Percentiles rank a stretch among this genome's conserved stretches.
phyloP scores from a whole-genome alignment of 148 eudicot species.

The Silene conica region DNA sequence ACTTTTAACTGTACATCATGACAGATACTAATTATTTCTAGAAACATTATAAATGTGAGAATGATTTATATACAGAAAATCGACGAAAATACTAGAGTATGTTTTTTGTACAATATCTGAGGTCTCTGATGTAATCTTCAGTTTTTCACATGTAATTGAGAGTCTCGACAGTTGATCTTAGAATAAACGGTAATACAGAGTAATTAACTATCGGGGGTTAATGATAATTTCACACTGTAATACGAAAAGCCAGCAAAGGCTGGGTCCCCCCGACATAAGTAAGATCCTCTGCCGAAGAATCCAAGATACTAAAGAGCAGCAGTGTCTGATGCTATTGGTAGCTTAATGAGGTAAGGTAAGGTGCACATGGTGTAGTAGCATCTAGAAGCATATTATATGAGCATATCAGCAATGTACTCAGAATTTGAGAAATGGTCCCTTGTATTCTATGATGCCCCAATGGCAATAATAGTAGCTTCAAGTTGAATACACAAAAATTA shows the following conservation, averaged over 20 bases:
- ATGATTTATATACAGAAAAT: conserved; percentile 3
- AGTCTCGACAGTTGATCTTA: no score
- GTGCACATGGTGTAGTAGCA: conserved; percentile 27
- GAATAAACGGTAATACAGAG: no score
- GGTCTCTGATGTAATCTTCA: no score
- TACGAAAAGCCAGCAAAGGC: no score
- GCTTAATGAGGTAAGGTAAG: conserved; percentile 3
- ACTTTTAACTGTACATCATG: background rate
- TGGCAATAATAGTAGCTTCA: background rate
- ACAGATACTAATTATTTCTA: background rate
- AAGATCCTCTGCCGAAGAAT: no score
- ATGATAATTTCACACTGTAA: no score
- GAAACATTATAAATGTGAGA: conserved; percentile 15
- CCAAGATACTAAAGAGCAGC: no score
- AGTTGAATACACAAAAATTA: background rate
- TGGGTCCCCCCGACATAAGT: no score
- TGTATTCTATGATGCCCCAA: conserved; percentile 8
- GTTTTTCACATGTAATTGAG: no score
- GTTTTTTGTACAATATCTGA: background rate
- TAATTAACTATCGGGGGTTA: no score
- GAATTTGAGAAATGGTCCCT: conserved; percentile 9
- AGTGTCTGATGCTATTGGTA: background rate
- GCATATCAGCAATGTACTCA: conserved; percentile 4
- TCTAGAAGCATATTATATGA: background rate
- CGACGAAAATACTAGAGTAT: background rate